phyloP scores from a whole-genome alignment of 164 flowering plant species.

The Liriodendron chinense region DNA sequence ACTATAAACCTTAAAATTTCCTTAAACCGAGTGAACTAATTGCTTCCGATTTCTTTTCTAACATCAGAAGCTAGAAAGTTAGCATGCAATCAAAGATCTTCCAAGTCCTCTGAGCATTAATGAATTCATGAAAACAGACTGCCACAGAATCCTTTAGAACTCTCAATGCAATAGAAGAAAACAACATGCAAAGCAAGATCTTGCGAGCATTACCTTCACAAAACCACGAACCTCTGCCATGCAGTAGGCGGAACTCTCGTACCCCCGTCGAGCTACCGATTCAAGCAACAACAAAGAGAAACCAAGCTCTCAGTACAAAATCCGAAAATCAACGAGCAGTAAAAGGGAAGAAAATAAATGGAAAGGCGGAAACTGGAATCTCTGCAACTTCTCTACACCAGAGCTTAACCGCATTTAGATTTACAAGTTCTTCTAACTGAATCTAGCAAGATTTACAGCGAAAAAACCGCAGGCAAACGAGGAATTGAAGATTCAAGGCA shows the following conservation, averaged over 20 bases:
- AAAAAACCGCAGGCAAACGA: neutral
- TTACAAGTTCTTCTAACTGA: neutral
- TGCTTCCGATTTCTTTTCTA: neutral
- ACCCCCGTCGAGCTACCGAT: neutral
- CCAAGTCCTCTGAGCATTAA: neutral
- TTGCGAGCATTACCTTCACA: conserved; percentile 12
- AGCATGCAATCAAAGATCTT: neutral
- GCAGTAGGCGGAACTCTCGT: neutral
- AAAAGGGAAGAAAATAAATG: neutral
- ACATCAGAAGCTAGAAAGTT: neutral
- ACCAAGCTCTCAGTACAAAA: neutral
- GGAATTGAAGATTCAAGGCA: neutral
- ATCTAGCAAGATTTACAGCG: conserved; percentile 5
- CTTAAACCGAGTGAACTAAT: neutral
- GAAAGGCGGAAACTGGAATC: neutral
- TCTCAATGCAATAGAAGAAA: neutral
- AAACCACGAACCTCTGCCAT: conserved; percentile 7
- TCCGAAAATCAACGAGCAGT: neutral
- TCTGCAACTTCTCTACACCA: neutral
- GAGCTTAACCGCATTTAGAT: neutral
- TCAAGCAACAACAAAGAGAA: neutral
- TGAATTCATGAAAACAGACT: neutral
- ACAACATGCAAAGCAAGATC: neutral
- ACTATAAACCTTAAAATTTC: neutral
- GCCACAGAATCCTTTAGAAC: neutral